Percentiles rank a stretch among this genome's conserved stretches.
Conservation (phyloP, 2,329 filamentous ascomycete species). For the Sporothrix curviconia region DNA sequence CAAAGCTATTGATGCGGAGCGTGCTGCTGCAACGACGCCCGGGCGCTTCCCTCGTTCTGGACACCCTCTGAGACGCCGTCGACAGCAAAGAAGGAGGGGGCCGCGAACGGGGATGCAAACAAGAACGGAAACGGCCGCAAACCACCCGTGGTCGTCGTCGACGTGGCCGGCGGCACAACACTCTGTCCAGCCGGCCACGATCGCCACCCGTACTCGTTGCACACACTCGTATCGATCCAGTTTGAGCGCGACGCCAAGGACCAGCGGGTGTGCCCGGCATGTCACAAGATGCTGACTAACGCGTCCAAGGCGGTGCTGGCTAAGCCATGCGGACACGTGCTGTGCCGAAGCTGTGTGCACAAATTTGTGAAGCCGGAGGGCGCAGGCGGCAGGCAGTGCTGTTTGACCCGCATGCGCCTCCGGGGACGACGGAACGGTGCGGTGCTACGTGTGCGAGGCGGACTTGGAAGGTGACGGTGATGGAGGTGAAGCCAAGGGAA, state of each 20-base stretch:
- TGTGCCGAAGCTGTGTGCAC: conserved; percentile 77
- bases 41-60: conserved; percentile 78
- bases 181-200: conserved; percentile 15
- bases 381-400: neutral
- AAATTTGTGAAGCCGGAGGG: conserved; percentile 65
- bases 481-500: conserved; percentile 27
- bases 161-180: neutral
- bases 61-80: conserved; percentile 73
- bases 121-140: neutral
- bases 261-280: conserved; percentile 66
- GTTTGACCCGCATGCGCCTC: conserved; percentile 54
- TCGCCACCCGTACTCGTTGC: conserved; percentile 63
- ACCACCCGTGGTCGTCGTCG: no score
- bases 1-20: conserved; percentile 65
- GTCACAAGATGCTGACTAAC: conserved; percentile 76
- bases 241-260: conserved; percentile 49
- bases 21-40: conserved; percentile 58
- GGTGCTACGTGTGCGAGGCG: conserved; percentile 82
- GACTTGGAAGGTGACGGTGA: conserved; percentile 51
- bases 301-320: conserved; percentile 74
- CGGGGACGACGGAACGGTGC: conserved; percentile 36
- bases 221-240: conserved; percentile 65
- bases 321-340: conserved; percentile 84
- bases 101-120: conserved; percentile 23
- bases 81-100: conserved; percentile 26